Evolutionary conservation across 768 basidiomycete genomes (phyloP), one percentile per base, ranked within the genome.

Genomic region (Termitomyces sp.): DNA sequence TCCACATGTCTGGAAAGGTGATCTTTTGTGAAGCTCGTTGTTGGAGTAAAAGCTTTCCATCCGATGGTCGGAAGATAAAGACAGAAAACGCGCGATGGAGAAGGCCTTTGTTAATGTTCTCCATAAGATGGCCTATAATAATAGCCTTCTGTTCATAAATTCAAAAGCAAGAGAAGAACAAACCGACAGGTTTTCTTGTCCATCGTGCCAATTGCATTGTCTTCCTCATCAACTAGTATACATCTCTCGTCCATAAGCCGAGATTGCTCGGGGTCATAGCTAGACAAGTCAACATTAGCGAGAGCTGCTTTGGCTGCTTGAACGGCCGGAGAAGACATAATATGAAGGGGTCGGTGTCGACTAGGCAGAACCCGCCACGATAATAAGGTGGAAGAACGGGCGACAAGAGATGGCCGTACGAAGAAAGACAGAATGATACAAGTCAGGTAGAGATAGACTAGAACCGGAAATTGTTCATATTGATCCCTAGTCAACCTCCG

Each of bases 1-100:
- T 99, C 97, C 97, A 99, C 94, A 98, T 94, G 65, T 92, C 82
- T 5, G 97, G 97, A 77, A 99, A 99, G 7, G 97, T 99, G 69
- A 99, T 99, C 79, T 99, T 99, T 76, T 96, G 94, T n/a, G 87
- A 79, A 20, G 97, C 97, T 37, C 97, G 85, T 72, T 94, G 93
- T 70, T 99, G 97, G 46, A 99, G 81, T 28, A 99, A 79, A 18
- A 99, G 81, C 71, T 88, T 91, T 47, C 97, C 97, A 70, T 98
- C 94, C 13, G 85, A 85, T 3, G 97, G 97, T 37, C 94, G 80
- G 79, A 98, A 99, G 62, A 98, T 82, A 72, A 99, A 98, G 36
- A 88, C 95, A 58, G 95, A 98, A 78, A 99, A 99, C 18, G 97
- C 97, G 41, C 97, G 89, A 72, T 99, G 97, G 26, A 99, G 85